A percentile compares a stretch with the other conserved stretches of the same genome.
phyloP scores from a whole-genome alignment of 495 filamentous ascomycete genomes.

The Podospora conica region DNA sequence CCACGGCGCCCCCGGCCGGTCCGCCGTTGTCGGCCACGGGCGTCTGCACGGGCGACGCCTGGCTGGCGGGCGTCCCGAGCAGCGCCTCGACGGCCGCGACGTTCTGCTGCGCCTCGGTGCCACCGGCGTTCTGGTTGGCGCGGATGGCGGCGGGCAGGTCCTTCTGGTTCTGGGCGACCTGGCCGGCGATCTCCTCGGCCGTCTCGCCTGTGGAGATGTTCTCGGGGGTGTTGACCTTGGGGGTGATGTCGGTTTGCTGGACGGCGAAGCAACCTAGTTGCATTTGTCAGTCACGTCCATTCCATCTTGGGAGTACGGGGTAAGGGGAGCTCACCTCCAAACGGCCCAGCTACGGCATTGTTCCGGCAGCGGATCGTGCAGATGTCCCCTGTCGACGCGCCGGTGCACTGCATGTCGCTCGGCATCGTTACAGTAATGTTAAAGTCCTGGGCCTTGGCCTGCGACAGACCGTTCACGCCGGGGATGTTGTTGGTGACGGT shows the following conservation, averaged over 20 bases:
- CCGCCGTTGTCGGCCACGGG: conserved; percentile 2
- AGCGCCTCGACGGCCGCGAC: conserved; percentile 25
- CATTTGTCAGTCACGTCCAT: background rate
- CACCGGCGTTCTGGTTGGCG: conserved; percentile 33
- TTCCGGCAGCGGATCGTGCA: conserved; percentile 54
- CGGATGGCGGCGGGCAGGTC: conserved; percentile 33
- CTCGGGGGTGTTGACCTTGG: conserved; percentile 30
- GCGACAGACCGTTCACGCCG: conserved; percentile 42
- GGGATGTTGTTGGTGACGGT: conserved; percentile 41
- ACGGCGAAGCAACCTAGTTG: conserved; percentile 38
- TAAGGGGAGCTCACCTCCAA: conserved; percentile 33
- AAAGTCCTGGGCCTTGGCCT: conserved; percentile 40
- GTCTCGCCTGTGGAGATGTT: conserved; percentile 28
- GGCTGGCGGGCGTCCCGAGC: conserved; percentile 9
- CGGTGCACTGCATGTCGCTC: conserved; percentile 32
- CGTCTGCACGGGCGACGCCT: conserved; percentile 6
- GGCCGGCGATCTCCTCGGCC: conserved; percentile 23
- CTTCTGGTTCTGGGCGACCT: conserved; percentile 28
- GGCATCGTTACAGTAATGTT: conserved; percentile 44
- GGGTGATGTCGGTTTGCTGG: conserved; percentile 34
- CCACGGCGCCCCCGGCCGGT: background rate
- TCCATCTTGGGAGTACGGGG: background rate
- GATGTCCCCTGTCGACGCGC: conserved; percentile 43
- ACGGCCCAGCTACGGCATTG: conserved; percentile 50
- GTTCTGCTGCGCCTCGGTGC: conserved; percentile 24